Base-by-base conservation (phyloP, 2,329 filamentous ascomycete genomes). In the Fusarium haematococcum region DNA sequence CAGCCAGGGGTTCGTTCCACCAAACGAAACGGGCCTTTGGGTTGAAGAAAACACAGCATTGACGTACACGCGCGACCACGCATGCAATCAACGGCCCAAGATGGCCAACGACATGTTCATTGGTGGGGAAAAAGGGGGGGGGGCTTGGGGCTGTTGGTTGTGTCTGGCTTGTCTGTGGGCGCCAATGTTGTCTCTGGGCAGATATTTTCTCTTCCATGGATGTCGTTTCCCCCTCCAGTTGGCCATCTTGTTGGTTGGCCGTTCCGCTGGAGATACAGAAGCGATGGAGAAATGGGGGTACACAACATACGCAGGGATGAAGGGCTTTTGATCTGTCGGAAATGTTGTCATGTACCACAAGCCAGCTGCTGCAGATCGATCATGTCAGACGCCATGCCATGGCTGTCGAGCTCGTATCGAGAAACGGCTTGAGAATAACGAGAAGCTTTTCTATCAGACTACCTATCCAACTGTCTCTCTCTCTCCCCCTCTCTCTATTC, bases 271-370 rank as follows among this genome's bases (percentile, higher is more conserved):
- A 50, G 25, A 50, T 50, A 45, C 35, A 18, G 35, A 45, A 11
- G 37, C 11, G 10, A 48, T 48, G 35, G 60, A 20, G 6, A 43
- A 25, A 48, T 25, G 10, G 16, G 37, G 65, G 58, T 48, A 20
- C 52, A 60, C 50, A 58, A 32, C 63, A 32, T 58, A 27, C 33
- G 32, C 41, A 67, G 50, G 52, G 23, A 60, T 56, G 5, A 68
- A 32, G 30, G 30, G 10, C 27, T 23, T 54, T 33, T 23, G 33
- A 35, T 27, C 33, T 71, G 59, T 37, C 39, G 35, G 45, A 43
- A 70, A 41, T 20, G 23, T 50, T 30, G 45, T 50, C 18, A 50
- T 30, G 25, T 30, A 18, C 27, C 25, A 50, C 45, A 50, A 27
- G 45, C 27, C 25, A 30, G 25, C 25, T 9, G 16, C 25, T 30